These are phyloP conservation scores for Arctium minus DNA, from an alignment of 129 eudicot species.

Conservation along the genomic window DNA sequence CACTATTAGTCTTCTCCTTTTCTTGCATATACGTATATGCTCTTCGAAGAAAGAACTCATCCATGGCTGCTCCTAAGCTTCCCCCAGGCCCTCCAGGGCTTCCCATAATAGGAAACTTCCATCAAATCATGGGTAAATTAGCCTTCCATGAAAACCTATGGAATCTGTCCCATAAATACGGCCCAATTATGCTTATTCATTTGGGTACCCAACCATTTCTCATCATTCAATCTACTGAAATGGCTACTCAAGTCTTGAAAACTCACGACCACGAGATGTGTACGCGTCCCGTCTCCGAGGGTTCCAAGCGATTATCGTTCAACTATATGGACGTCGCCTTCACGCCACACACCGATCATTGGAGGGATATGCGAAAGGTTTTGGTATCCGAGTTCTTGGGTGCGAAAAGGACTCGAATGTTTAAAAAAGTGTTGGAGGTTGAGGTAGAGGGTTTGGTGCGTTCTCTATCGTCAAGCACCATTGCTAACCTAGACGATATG, in stretches of 20 bases:
- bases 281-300: not conserved
- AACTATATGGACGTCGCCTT: not conserved
- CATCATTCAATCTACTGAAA: not conserved
- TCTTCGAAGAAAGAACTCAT: too few species aligned
- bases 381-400: too few species aligned
- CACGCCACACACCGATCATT: not conserved
- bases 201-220: not conserved
- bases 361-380: not conserved
- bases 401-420: not conserved
- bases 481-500: not conserved
- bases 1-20: not conserved
- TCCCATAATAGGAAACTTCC: not conserved
- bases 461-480: not conserved
- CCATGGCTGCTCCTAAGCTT: too few species aligned
- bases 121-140: not conserved
- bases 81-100: not conserved
- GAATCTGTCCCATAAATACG: not conserved
- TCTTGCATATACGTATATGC: too few species aligned
- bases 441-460: not conserved
- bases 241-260: not conserved
- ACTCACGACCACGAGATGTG: not conserved
- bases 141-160: not conserved
- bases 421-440: not conserved
- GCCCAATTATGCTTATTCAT: not conserved
- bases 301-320: not conserved